Base-by-base conservation (phyloP, 106 monocot species). In the Platanthera guangdongensis region DNA sequence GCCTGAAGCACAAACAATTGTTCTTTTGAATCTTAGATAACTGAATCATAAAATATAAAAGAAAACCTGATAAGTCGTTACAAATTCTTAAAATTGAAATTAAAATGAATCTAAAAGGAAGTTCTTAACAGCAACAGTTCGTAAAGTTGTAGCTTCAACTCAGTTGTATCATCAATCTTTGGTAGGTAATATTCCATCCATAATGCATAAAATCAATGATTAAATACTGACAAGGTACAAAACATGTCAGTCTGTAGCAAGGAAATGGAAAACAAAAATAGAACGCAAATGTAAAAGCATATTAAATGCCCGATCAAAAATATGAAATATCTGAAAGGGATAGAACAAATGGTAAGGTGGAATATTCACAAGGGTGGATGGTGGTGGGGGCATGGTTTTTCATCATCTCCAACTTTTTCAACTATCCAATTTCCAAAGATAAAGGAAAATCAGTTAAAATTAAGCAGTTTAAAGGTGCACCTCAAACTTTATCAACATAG, bases 291-390 rank as follows among this genome's bases (percentile, higher is more conserved):
- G 32, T 32, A 65, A 13, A 32, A 65, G 22, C 3, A 9, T 11
- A 65, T 65, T 65, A 30, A 65, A 39, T 39, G 39, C 39, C 0
- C 39, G 39, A 39, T 39, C 39, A 39, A 39, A 39, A 39, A 65
- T 32, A 65, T 30, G 11, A 65, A 65, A 65, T 32, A 65, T 65
- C 65, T 65, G 11, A 65, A 65, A 57, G 59, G 19, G n/a, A 59
- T 59, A 57, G 55, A 25, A 57, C 57, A 57, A 7, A 64, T 60
- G 60, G 60, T 21, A 19, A 60, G 21, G 21, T 62, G 65, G 30
- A 65, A 8, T 4, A 30, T 65, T 4, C 32, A 65, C 30, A 65
- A 65, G 3, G 65, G 5, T 32, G 32, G 5, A 11, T 6, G 32
- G 11, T 65, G 65, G 65, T 2, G 11, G 4, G 65, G 65, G 32